A percentile compares a stretch with the other conserved stretches of the same genome.
These are phyloP conservation scores for Paramecium octaurelia DNA, from an alignment of 73 alveolate genomes.

Conservation along the genomic window DNA sequence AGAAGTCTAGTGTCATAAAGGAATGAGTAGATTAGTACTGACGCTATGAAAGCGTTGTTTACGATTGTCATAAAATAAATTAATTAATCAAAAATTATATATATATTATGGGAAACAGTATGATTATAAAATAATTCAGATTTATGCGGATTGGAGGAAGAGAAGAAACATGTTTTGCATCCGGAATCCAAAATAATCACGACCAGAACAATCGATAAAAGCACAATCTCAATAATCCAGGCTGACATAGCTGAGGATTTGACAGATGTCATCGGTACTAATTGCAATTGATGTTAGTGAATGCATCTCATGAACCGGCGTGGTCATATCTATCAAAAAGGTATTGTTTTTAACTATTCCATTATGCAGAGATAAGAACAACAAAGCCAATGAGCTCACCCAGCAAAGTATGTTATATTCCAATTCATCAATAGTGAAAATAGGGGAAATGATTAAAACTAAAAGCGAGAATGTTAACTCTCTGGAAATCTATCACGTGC, in stretches of 20 bases:
- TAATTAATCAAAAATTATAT: neutral
- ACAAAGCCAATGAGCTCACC: neutral
- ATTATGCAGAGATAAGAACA: neutral
- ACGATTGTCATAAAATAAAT: neutral
- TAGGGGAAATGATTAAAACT: neutral
- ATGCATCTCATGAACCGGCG: neutral
- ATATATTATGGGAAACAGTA: neutral
- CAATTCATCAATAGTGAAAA: neutral
- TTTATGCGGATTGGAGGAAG: neutral
- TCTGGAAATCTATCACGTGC: neutral
- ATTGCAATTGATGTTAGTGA: neutral
- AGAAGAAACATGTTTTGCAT: neutral
- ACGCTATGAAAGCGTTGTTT: neutral
- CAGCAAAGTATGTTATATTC: neutral
- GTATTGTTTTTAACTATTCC: neutral
- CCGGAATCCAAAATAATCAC: neutral
- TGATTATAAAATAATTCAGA: neutral
- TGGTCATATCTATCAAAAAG: neutral
- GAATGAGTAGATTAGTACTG: neutral
- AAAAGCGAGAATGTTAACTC: neutral
- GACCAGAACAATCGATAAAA: neutral
- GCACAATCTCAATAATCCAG: neutral
- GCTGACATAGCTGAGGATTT: neutral
- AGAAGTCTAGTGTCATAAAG: neutral
- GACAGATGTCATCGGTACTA: neutral